Evolutionary conservation across 441 rosid genomes (phyloP), one percentile per base, ranked within the genome.

Genomic region (Populus hybrid): DNA sequence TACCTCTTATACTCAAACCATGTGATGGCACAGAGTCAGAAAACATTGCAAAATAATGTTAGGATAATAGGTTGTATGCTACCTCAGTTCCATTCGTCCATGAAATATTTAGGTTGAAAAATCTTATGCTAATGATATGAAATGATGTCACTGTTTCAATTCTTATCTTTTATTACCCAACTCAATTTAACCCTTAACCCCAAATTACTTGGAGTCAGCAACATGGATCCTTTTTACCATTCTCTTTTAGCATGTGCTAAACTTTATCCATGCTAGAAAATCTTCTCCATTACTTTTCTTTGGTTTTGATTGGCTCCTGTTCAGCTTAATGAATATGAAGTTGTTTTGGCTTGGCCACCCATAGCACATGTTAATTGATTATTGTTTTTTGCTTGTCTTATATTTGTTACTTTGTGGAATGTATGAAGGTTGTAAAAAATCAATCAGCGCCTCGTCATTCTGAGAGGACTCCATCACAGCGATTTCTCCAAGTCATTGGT

Each of bases 401-500:
- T 76, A 64, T 70, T 81, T 78, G 72, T 76, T 61, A 73, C 71
- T 46, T 80, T 76, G 59, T 53, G 65, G 80, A 72, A 77, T 79
- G 46, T 78, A 42, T 80, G 64, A 76, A 97, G 99, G 92, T 75
- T 73, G 82, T 69, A 71, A 94, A 93, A 88, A 83, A 73, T 81
- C 99, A 89, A 78, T 77, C 92, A 64, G 83, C 83, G 70, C 88
- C 89, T 61, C 97, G 97, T 73, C 98, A 91, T 72, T 82, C 82
- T 63, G 88, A 91, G 50, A 93, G 90, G 86, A 81, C 78, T 80
- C 85, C 93, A 28, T 87, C 97, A 66, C 87, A 69, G 26, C 89
- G 96, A 64, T 94, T 93, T 83, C 92, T 97, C 69, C 97, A 91
- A 84, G 92, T 97, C 85, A 89, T 90, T 81, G 98, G 99, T 97